These are phyloP conservation scores for Globisporangium cystogenes DNA, from an alignment of 352 stramenopile species.

Conservation along the genomic window DNA sequence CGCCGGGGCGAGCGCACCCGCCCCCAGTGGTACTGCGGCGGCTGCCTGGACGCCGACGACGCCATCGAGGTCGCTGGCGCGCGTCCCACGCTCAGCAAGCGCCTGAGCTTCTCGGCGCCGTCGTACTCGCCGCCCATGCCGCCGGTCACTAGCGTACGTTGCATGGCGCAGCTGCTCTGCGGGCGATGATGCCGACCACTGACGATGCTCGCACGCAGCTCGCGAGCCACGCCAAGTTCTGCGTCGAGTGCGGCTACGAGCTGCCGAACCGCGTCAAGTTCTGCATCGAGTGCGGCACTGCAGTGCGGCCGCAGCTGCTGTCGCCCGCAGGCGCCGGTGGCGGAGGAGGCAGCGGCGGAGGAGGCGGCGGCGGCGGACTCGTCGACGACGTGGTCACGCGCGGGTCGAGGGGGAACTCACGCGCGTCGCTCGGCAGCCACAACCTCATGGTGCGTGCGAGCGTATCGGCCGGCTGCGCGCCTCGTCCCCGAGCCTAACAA, in stretches of 20 bases:
- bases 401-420: conserved; percentile 31
- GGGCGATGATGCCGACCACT: background rate
- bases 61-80: conserved; percentile 61
- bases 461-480: too few species aligned
- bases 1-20: conserved; percentile 42
- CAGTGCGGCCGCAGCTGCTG: conserved; percentile 44
- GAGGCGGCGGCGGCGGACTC: conserved; percentile 20
- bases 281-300: conserved; percentile 81
- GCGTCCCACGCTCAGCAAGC: conserved; percentile 42
- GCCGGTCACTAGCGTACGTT: conserved; percentile 44
- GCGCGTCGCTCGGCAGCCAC: conserved; percentile 32
- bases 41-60: conserved; percentile 60
- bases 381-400: conserved; percentile 18
- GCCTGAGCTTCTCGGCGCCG: conserved; percentile 51
- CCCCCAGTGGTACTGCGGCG: conserved; percentile 76
- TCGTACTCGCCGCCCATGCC: conserved; percentile 28
- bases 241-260: conserved; percentile 82
- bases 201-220: conserved; percentile 19
- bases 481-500: background rate
- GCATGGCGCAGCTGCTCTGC: background rate
- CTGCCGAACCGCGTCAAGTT: conserved; percentile 75
- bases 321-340: conserved; percentile 35
- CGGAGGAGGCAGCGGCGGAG: conserved; percentile 15
- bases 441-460: conserved; percentile 42
- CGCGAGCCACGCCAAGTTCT: conserved; percentile 68